Conservation (phyloP, 495 filamentous ascomycete genomes). For the Podospora anserina region DNA sequence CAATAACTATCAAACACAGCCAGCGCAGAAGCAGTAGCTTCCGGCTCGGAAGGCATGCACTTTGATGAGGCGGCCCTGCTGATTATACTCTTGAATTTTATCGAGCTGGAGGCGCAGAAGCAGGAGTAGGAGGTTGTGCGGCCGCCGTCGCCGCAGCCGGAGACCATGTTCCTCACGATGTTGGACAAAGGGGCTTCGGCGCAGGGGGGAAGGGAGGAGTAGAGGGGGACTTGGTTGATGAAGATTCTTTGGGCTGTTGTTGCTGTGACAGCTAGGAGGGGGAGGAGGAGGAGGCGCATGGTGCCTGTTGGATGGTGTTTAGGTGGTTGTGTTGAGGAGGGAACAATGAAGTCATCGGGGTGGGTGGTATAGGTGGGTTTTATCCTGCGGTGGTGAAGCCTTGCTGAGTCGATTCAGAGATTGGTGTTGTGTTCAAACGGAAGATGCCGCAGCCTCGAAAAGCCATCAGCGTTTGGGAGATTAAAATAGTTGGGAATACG, state of each 20-base stretch:
- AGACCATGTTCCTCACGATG: slow-evolving; percentile 24
- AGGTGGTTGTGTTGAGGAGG: background rate
- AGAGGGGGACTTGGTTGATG: slow-evolving; percentile 25
- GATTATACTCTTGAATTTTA: slow-evolving; percentile 21
- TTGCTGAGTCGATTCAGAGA: background rate
- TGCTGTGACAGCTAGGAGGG: background rate
- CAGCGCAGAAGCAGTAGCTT: slow-evolving; percentile 1
- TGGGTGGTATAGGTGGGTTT: background rate
- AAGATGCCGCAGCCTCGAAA: background rate
- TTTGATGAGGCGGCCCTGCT: background rate
- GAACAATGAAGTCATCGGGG: background rate
- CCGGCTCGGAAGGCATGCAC: slow-evolving; percentile 5
- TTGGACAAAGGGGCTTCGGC: slow-evolving; percentile 22
- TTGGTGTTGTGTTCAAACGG: background rate
- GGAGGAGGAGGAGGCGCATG: background rate
- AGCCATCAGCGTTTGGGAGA: background rate
- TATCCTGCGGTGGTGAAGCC: background rate
- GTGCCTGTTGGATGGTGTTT: background rate
- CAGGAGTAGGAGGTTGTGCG: slow-evolving; percentile 25
- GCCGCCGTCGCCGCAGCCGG: slow-evolving; percentile 26
- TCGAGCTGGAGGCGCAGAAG: slow-evolving; percentile 32
- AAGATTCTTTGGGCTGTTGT: slow-evolving; percentile 16
- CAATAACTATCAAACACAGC: slow-evolving; percentile 15
- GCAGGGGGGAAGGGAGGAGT: slow-evolving; percentile 22
- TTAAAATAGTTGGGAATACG: background rate